Conservation (phyloP, 2,329 filamentous ascomycete species). For the Sporothrix luriei region DNA sequence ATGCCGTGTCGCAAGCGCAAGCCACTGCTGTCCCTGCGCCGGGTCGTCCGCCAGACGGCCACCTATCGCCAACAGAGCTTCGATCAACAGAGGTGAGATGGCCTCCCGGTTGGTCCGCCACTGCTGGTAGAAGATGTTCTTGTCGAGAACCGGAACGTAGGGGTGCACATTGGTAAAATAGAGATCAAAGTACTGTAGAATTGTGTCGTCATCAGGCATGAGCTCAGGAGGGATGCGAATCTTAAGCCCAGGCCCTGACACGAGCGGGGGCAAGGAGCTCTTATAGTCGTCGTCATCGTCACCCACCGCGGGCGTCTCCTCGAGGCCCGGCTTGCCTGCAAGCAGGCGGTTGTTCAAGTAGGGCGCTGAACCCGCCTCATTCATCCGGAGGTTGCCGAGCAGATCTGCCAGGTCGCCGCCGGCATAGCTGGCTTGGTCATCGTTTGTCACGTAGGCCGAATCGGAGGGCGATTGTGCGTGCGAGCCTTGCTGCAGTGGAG, state of each 20-base stretch:
- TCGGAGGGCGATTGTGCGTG: slow-evolving; percentile 51
- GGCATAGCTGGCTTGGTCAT: slow-evolving; percentile 61
- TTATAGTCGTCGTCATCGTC: slow-evolving; percentile 73
- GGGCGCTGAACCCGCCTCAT: slow-evolving; percentile 82
- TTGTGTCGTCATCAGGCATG: slow-evolving; percentile 85
- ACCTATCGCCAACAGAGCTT: slow-evolving; percentile 88
- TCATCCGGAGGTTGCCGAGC: slow-evolving; percentile 82
- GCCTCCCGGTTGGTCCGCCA: slow-evolving; percentile 82
- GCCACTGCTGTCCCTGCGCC: slow-evolving; percentile 85
- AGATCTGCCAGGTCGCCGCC: slow-evolving; percentile 76
- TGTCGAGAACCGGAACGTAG: slow-evolving; percentile 87
- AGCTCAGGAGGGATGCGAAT: slow-evolving; percentile 88
- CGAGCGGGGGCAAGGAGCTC: slow-evolving; percentile 67
- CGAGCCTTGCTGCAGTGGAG: slow-evolving; percentile 51
- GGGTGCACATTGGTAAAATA: slow-evolving; percentile 91
- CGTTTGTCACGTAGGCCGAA: slow-evolving; percentile 51
- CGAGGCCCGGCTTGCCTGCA: slow-evolving; percentile 48
- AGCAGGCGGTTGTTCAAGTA: slow-evolving; percentile 67
- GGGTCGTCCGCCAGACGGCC: slow-evolving; percentile 82
- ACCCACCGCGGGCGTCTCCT: slow-evolving; percentile 66
- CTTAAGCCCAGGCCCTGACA: slow-evolving; percentile 69
- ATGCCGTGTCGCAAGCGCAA: slow-evolving; percentile 89
- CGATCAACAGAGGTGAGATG: slow-evolving; percentile 85
- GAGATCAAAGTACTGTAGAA: slow-evolving; percentile 81
- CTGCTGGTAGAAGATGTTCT: slow-evolving; percentile 79